These are phyloP conservation scores for Fraxinus greggii DNA, from an alignment of 305 asterid genomes.

Conservation along the genomic window DNA sequence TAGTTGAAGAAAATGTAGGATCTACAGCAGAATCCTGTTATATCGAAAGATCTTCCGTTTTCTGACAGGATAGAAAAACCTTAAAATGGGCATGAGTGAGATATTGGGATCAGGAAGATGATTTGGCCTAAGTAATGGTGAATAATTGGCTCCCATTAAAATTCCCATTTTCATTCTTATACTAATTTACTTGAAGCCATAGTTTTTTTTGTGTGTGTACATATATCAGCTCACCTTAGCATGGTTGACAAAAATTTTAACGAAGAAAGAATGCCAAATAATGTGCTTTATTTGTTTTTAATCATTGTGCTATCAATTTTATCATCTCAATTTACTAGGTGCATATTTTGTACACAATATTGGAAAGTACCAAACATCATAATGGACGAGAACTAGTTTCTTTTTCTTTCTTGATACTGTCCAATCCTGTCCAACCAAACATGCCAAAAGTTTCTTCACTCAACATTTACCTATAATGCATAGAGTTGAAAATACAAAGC, in stretches of 20 bases:
- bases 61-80: background rate
- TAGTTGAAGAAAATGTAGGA: background rate
- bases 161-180: background rate
- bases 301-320: background rate
- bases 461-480: background rate
- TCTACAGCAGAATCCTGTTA: background rate
- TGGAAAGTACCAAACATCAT: background rate
- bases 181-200: background rate
- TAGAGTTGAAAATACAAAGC: background rate
- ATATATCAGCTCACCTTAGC: background rate
- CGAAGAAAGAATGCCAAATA: background rate
- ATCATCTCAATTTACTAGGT: background rate
- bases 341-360: background rate
- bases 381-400: background rate
- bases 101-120: background rate
- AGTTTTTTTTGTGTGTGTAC: background rate
- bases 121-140: background rate
- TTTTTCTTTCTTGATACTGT: background rate
- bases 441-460: background rate
- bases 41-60: background rate
- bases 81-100: background rate
- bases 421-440: background rate
- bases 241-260: background rate
- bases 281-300: background rate
- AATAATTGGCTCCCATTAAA: background rate